A percentile compares a stretch with the other conserved stretches of the same genome.
Evolutionary conservation across 228 moss, liverwort and hornwort genomes (phyloP).

Genomic region (Sphagnum fallax): DNA sequence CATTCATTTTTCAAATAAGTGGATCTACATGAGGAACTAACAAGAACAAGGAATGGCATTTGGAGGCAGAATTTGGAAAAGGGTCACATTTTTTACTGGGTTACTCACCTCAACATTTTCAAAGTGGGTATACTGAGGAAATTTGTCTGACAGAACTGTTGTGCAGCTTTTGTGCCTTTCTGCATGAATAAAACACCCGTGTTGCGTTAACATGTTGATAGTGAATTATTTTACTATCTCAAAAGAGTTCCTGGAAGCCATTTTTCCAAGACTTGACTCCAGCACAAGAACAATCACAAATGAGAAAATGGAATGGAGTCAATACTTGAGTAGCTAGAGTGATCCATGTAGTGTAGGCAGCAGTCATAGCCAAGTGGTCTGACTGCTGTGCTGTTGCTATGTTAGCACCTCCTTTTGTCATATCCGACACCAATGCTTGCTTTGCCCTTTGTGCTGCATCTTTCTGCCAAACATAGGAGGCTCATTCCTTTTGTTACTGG

Average conservation of each 20-base stretch:
- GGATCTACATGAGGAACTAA: too few species aligned
- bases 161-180: conserved; percentile 91
- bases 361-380: conserved; percentile 93
- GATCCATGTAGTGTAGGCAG: conserved; percentile 91
- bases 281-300: neutral
- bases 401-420: conserved; percentile 56
- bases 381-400: conserved; percentile 93
- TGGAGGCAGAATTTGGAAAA: too few species aligned
- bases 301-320: neutral
- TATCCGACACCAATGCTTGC: conserved; percentile 76
- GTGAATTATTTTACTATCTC: neutral
- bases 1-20: too few species aligned
- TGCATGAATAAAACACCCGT: conserved; percentile 16
- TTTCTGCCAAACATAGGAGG: conserved; percentile 35
- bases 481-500: neutral
- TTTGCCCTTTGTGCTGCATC: conserved; percentile 93
- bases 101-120: conserved; percentile 66
- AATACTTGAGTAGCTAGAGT: conserved; percentile 67
- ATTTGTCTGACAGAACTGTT: conserved; percentile 76
- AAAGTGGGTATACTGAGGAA: conserved; percentile 85
- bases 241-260: neutral
- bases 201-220: neutral
- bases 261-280: too few species aligned
- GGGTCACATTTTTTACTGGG: too few species aligned
- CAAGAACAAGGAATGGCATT: too few species aligned